A percentile compares a stretch with the other conserved stretches of the same genome.
These are phyloP conservation scores for Pleurotus salmoneostramineus DNA, from an alignment of 768 basidiomycete species.

Conservation along the genomic window DNA sequence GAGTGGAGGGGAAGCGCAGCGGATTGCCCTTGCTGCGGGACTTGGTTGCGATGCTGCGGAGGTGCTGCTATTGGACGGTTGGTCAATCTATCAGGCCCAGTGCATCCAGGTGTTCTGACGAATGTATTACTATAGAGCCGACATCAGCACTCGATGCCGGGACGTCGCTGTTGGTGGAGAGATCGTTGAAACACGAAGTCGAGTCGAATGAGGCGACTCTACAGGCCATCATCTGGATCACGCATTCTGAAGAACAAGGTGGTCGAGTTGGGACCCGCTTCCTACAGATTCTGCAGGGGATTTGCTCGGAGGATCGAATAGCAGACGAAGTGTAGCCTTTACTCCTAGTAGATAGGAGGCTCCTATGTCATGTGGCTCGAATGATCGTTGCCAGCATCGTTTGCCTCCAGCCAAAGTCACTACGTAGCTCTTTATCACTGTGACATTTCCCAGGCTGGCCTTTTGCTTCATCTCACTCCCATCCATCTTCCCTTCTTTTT, in stretches of 20 bases:
- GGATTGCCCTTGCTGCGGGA: conserved; percentile 76
- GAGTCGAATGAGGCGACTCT: conserved; percentile 41
- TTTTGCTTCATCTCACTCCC: conserved; percentile 5
- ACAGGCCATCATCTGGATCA: conserved; percentile 84
- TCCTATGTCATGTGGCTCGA: no score
- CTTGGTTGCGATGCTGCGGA: conserved; percentile 73
- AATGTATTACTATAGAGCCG: conserved; percentile 53
- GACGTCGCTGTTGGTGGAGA: conserved; percentile 64
- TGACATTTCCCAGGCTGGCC: not conserved
- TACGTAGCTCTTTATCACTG: no score
- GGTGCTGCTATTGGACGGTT: conserved; percentile 77
- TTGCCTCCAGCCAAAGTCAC: not conserved
- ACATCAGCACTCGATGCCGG: conserved; percentile 83
- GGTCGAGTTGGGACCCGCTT: conserved; percentile 70
- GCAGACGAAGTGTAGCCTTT: not conserved
- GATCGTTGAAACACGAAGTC: conserved; percentile 50
- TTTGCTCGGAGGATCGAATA: conserved; percentile 35
- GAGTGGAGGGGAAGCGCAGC: conserved; percentile 85
- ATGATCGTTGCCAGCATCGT: no score
- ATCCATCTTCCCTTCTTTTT: not conserved
- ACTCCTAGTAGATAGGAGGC: no score
- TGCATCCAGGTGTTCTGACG: not conserved
- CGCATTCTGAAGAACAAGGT: conserved; percentile 81
- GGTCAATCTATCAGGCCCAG: conserved; percentile 16
- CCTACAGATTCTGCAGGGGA: conserved; percentile 41